phyloP scores from a whole-genome alignment of 2,329 filamentous ascomycete genomes.

The Colletotrichum lupini region DNA sequence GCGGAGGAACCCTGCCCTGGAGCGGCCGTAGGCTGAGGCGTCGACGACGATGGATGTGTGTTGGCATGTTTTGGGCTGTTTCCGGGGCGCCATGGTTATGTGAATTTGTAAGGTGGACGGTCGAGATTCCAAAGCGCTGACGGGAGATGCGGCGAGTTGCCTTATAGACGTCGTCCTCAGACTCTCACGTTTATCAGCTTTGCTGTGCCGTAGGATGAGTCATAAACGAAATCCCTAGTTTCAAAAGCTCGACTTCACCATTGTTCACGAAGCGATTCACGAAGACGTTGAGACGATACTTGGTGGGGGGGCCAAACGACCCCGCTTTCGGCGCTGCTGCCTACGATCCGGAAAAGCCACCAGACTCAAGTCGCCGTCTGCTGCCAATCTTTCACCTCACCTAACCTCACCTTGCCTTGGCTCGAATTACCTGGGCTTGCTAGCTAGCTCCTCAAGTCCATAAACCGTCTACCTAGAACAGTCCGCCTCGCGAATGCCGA shows the following conservation, averaged over 20 bases:
- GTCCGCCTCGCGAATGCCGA: neutral
- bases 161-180: neutral
- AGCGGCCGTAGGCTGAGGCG: slow-evolving; percentile 5
- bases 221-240: neutral
- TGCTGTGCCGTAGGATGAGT: neutral
- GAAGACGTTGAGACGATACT: neutral
- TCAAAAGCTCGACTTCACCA: too few relatives aligned
- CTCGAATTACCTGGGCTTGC: too few relatives aligned
- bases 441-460: neutral
- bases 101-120: neutral
- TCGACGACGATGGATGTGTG: slow-evolving; percentile 18
- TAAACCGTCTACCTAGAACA: neutral
- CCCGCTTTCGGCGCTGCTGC: slow-evolving; percentile 26
- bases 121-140: neutral
- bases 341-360: neutral
- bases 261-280: neutral
- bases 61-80: slow-evolving; percentile 9
- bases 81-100: slow-evolving; percentile 9
- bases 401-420: neutral
- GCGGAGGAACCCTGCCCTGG: slow-evolving; percentile 42
- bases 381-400: neutral
- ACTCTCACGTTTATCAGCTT: neutral
- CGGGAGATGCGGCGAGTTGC: neutral
- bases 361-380: too few relatives aligned
- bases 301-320: neutral